phyloP scores from a whole-genome alignment of 2,329 filamentous ascomycete genomes.

The Xylaria digitata region DNA sequence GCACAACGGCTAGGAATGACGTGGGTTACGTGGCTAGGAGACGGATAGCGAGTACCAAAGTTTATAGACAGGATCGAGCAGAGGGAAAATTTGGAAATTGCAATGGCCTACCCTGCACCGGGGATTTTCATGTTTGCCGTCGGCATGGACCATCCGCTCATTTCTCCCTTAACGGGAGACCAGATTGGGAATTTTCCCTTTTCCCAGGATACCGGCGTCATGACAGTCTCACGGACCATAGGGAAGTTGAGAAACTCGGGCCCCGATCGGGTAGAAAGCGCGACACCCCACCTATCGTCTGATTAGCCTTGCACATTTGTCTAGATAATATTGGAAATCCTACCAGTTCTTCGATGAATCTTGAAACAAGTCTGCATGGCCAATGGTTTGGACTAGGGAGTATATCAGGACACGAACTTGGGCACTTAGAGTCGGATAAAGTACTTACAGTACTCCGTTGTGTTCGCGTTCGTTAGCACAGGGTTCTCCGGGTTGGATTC shows the following conservation, averaged over 20 bases:
- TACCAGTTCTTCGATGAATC: conserved; percentile 56
- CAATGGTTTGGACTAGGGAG: conserved; percentile 61
- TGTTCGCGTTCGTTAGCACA: conserved; percentile 59
- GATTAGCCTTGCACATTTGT: conserved; percentile 9
- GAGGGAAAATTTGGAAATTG: not conserved
- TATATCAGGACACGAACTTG: not conserved
- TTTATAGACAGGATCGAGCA: not conserved
- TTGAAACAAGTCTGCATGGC: conserved; percentile 68
- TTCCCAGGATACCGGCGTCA: conserved; percentile 55
- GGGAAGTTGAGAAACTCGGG: conserved; percentile 54
- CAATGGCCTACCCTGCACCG: conserved; percentile 44
- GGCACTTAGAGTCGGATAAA: too few relatives aligned
- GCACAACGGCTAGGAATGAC: not conserved
- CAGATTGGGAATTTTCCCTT: conserved; percentile 52
- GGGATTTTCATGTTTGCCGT: conserved; percentile 36
- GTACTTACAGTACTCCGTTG: conserved; percentile 54
- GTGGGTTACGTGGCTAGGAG: not conserved
- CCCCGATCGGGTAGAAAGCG: conserved; percentile 55
- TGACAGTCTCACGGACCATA: conserved; percentile 58
- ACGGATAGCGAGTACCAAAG: not conserved
- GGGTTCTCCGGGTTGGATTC: conserved; percentile 58
- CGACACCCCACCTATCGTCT: conserved; percentile 53
- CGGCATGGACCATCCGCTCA: conserved; percentile 51
- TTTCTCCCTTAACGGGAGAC: conserved; percentile 51
- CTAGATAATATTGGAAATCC: not conserved